phyloP scores from a whole-genome alignment of 2,329 filamentous ascomycete genomes.

The Colletotrichum sidae region DNA sequence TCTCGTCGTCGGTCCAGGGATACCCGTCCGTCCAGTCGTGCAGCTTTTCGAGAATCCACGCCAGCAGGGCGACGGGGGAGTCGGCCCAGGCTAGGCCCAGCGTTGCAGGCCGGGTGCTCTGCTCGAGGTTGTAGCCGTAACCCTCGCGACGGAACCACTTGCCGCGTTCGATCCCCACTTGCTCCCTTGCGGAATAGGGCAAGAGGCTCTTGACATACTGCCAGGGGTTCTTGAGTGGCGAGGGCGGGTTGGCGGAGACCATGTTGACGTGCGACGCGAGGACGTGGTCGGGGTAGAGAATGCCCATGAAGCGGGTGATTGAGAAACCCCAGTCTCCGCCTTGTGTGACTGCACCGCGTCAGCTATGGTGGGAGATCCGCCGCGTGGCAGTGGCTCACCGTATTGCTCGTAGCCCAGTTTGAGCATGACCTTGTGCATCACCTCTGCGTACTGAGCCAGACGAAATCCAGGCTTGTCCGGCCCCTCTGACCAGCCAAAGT shows the following conservation, averaged over 20 bases:
- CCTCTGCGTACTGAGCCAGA: conserved; percentile 58
- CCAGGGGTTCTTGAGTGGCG: conserved; percentile 62
- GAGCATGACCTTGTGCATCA: conserved; percentile 75
- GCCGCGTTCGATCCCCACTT: conserved; percentile 61
- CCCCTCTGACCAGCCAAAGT: conserved; percentile 62
- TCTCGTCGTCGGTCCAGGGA: conserved; percentile 80
- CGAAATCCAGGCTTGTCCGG: conserved; percentile 46
- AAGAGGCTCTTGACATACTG: conserved; percentile 68
- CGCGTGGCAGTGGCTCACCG: conserved; percentile 46
- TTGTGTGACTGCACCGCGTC: conserved; percentile 58
- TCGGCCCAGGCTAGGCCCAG: conserved; percentile 77
- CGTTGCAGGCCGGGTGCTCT: conserved; percentile 78
- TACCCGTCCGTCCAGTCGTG: conserved; percentile 81
- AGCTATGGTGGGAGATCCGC: background rate
- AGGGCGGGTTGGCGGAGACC: conserved; percentile 59
- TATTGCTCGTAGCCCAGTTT: conserved; percentile 74
- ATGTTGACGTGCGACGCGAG: conserved; percentile 73
- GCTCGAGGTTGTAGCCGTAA: conserved; percentile 67
- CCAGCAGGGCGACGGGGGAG: conserved; percentile 75
- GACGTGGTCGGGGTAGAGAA: conserved; percentile 67
- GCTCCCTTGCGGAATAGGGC: conserved; percentile 65
- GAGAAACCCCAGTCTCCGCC: conserved; percentile 79
- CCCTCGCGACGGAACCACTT: conserved; percentile 70
- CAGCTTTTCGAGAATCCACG: conserved; percentile 87
- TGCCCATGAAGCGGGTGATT: conserved; percentile 71